Evolutionary conservation across 2,329 filamentous ascomycete species (phyloP), one percentile per base, ranked within the genome.

Genomic region (Pyrenochaeta sp.): DNA sequence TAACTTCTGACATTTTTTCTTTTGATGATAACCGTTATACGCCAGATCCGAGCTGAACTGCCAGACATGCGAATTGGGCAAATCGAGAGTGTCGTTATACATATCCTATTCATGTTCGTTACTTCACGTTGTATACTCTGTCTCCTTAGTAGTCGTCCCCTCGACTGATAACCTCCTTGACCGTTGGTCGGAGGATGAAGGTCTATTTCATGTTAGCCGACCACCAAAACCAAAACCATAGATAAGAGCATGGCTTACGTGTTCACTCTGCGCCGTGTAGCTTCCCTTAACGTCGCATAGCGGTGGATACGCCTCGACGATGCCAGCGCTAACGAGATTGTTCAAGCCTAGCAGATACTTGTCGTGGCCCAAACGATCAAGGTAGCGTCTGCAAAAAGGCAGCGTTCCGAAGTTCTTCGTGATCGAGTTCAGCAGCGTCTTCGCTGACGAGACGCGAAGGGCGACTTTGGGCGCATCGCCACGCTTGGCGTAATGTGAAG

Each of bases 401-500:
- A 98, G 80, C 1, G 93, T 97, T 65, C 92, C 92, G 77, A 97
- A 98, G 80, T 97, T 97, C 85, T 96, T 96, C 81, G 92, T 95
- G 78, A 98, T 97, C 32, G 92, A 90, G 71, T 86, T 95, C 67
- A 97, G 83, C 55, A 98, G 83, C 55, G 88, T 90, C 82, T 93
- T 95, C 58, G 93, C 93, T 45, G 92, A 96, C 43, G 89, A 87
- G 49, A 96, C 82, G 50, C 91, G 87, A 58, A 97, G 82, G 57
- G 91, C 87, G 7, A 91, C 88, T 73, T 92, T 91, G 49, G 89
- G 86, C 3, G 89, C 89, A 76, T 96, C 90, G 34, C 82, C 78
- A 61, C 86, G 83, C 77, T 90, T 88, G 45, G 92, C 93, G 71
- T 97, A 98, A 79, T 97, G 93, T 43, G 92, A 97, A 19, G 88